These are phyloP conservation scores for Arabidopsis hybrid DNA, from an alignment of 441 rosid species.

Conservation along the genomic window DNA sequence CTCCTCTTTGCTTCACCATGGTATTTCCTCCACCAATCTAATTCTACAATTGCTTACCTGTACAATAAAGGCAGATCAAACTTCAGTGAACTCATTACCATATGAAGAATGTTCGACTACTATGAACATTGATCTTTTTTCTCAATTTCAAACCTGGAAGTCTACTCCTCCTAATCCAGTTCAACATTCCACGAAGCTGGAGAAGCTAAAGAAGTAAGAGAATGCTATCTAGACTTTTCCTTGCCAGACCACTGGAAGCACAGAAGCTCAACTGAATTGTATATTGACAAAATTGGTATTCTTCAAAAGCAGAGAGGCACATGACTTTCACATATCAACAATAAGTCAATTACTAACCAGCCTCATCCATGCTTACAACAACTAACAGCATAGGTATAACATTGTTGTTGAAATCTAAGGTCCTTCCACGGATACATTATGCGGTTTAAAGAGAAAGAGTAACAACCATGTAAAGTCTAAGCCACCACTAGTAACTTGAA, in stretches of 20 bases:
- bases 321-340: too few relatives aligned
- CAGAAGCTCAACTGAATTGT: background rate
- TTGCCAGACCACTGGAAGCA: background rate
- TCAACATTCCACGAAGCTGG: background rate
- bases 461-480: too few relatives aligned
- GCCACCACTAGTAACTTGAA: background rate
- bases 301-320: background rate
- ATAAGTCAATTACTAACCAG: too few relatives aligned
- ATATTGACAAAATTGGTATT: background rate
- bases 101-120: background rate
- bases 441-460: too few relatives aligned
- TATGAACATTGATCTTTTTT: background rate
- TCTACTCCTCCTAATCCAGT: background rate
- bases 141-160: background rate
- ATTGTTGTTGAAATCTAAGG: too few relatives aligned
- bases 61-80: slow-evolving; percentile 2
- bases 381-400: too few relatives aligned
- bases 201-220: background rate
- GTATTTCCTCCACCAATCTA: slow-evolving; percentile 29
- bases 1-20: slow-evolving; percentile 12
- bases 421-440: background rate
- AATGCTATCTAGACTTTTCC: background rate
- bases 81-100: slow-evolving; percentile 18
- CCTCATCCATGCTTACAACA: too few relatives aligned
- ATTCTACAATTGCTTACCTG: slow-evolving; percentile 36